Base-by-base conservation (phyloP, 2,329 filamentous ascomycete species). In the Cladosporium sp. region DNA sequence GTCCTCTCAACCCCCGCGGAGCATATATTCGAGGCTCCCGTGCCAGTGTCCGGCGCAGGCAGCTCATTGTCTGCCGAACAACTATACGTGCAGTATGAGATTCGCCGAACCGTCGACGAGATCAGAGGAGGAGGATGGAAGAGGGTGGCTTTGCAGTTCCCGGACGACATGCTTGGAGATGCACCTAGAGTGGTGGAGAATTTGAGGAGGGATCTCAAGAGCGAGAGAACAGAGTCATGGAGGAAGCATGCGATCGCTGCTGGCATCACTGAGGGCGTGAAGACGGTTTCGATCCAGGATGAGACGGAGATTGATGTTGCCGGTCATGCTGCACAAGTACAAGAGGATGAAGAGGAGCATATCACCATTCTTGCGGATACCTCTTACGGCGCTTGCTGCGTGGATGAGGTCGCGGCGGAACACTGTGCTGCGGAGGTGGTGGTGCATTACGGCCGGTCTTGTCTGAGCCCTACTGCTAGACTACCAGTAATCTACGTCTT, bases 341-440 rank as follows among this genome's bases (percentile, higher is more conserved):
- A 53, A 1, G 55, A 62, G 30, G 58, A 69, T 2, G 63, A 67
- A 7, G 72, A 69, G 38, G 69, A 71, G 49, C 69, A 76, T 54
- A 75, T 97, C 46, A 95, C 87, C 60, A 91, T 98, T 53, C 75
- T 98, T 15, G 93, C 86, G 27, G 93, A 98, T 68, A 97, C 93
- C 2, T 96, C 92, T 2, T 98, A 97, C 69, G 94, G 93, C 53
- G 85, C 92, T 0, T 98, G 93, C 71, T 98, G 93, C 63, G 91
- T 97, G 15, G 93, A 98, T 63, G 93, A 98, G 71, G 85, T 97
- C 35, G 93, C 93, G 0, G 93, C 93, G 2, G 91, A 98, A 67
- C 93, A 98, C 66, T 86, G 89, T 13, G 79, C 89, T 61, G 91
- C 93, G 6, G 86, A 97, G 54, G 88, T 90, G 0, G 87, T 97